Evolutionary conservation across 306 rosid species (phyloP).

Genomic region (Ormosia semicastrata): DNA sequence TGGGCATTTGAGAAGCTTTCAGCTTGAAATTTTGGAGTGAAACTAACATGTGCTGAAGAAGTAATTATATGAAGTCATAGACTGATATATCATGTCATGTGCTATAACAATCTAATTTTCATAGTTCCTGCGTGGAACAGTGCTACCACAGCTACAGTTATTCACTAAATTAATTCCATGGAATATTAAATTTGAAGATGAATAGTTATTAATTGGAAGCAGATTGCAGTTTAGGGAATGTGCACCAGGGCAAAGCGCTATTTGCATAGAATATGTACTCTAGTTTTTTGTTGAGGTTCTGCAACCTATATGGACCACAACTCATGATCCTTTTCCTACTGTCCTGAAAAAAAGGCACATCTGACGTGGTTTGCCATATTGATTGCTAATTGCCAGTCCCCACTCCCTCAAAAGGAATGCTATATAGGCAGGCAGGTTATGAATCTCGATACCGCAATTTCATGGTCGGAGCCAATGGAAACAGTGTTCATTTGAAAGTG

Average conservation of each 20-base stretch:
- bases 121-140: not conserved
- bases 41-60: not conserved
- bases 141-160: not conserved
- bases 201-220: not conserved
- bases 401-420: slow-evolving; percentile 37
- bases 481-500: slow-evolving; percentile 38
- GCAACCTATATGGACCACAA: slow-evolving; percentile 22
- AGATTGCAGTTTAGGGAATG: not conserved
- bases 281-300: slow-evolving; percentile 3
- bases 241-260: not conserved
- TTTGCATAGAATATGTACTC: not conserved
- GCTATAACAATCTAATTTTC: not conserved
- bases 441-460: slow-evolving; percentile 58
- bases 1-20: not conserved
- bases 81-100: not conserved
- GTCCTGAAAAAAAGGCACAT: slow-evolving; percentile 28
- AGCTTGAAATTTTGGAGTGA: slow-evolving; percentile 3
- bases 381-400: slow-evolving; percentile 14
- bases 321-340: slow-evolving; percentile 23
- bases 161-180: not conserved
- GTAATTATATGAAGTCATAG: not conserved
- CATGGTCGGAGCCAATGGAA: slow-evolving; percentile 49
- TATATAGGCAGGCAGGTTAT: slow-evolving; percentile 6
- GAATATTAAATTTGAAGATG: not conserved
- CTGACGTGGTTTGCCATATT: slow-evolving; percentile 20